Base-by-base conservation (phyloP, 139 green algal species). In the Trebouxia sp. region DNA sequence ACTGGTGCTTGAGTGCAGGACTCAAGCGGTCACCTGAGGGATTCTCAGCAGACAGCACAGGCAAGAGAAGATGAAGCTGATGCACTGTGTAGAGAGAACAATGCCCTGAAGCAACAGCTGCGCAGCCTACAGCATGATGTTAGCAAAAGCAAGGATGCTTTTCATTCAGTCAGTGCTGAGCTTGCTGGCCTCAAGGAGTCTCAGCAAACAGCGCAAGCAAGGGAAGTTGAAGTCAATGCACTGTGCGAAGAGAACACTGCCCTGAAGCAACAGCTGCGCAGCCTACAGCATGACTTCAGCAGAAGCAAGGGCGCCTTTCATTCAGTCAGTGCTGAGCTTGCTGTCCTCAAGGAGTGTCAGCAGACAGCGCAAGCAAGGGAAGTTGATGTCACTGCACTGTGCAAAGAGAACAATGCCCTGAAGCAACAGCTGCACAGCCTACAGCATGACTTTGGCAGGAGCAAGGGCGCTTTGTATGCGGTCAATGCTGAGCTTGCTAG, bases 11-110 rank as follows among this genome's bases (percentile, higher is more conserved):
- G n/a, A n/a, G n/a, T n/a, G n/a, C n/a, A n/a, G n/a, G n/a, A n/a
- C n/a, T n/a, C n/a, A n/a, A n/a, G n/a, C n/a, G n/a, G n/a, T n/a
- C n/a, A n/a, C n/a, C n/a, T n/a, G n/a, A 35, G 24, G 28, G 62
- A 35, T 1, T 42, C 35, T 72, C 32, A 72, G 37, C 42, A 35
- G 62, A 72, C 62, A 72, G 62, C 62, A 28, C 20, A 11, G 15
- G 62, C 62, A 35, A 35, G 62, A 35, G 62, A 72, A 37, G 62
- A 32, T 45, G 62, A 72, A 41, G 62, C 62, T 72, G 62, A 72
- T 30, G 62, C 62, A 4, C 62, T 72, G 32, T 72, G 62, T 15
- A 72, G 43, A 15, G 62, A 72, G 35, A 72, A 72, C 15, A 30
- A 14, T 26, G 62, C 32, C 62, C 32, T 72, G 14, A 72, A 72